A percentile compares a stretch with the other conserved stretches of the same genome.
Conservation (phyloP, 2,329 filamentous ascomycete species). For the Talaromyces sp. region DNA sequence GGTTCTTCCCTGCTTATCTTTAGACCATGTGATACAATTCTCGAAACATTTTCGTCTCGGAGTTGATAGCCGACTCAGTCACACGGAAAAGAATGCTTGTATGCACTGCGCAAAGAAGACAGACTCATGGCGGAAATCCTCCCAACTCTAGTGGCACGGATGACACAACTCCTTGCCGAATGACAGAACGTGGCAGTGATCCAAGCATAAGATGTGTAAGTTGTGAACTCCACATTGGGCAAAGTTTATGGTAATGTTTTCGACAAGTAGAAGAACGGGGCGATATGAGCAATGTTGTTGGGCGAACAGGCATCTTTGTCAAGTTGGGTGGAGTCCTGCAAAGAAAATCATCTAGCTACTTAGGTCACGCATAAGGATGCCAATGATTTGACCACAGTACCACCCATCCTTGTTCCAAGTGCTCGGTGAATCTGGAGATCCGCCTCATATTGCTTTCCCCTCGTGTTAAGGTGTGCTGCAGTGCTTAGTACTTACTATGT, state of each 20-base stretch:
- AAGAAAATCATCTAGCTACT: conserved; percentile 3
- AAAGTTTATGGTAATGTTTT: background rate
- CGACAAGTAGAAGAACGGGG: background rate
- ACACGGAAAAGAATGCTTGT: background rate
- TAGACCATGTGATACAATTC: background rate
- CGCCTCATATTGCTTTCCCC: conserved; percentile 5
- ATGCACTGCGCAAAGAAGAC: background rate
- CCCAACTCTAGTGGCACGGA: background rate
- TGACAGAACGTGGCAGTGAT: conserved; percentile 1
- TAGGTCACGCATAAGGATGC: background rate
- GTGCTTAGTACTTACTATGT: background rate
- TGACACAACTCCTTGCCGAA: background rate
- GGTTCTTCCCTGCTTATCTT: background rate
- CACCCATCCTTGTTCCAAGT: background rate
- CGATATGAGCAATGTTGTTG: background rate
- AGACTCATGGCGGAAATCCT: background rate
- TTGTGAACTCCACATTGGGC: background rate
- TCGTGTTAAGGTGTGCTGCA: background rate
- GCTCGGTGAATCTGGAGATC: background rate
- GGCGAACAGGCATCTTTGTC: background rate
- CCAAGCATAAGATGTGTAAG: background rate
- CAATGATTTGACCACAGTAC: background rate
- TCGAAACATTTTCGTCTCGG: conserved; percentile 7
- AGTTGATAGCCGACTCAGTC: conserved; percentile 4
- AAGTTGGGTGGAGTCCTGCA: conserved; percentile 6